A percentile compares a stretch with the other conserved stretches of the same genome.
Conservation (phyloP, 2,329 filamentous ascomycete species). For the Aureobasidium sp. region DNA sequence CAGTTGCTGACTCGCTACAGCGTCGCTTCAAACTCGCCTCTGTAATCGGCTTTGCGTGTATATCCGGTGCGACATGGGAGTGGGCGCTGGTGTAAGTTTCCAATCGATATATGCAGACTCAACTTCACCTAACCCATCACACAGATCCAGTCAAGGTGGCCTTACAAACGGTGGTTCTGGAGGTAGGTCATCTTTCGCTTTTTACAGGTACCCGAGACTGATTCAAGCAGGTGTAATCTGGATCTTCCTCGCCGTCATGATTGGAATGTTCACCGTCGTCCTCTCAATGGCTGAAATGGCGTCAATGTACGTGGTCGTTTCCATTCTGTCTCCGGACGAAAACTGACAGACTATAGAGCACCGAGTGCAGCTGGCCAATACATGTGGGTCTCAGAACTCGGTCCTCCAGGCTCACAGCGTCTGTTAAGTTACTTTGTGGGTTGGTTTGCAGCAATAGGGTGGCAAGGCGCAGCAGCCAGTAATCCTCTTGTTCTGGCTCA, state of each 20-base stretch:
- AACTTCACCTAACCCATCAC: background rate
- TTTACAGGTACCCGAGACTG: background rate
- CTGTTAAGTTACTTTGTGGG: slow-evolving; percentile 47
- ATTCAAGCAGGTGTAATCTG: slow-evolving; percentile 43
- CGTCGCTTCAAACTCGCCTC: slow-evolving; percentile 22
- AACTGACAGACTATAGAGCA: slow-evolving; percentile 26
- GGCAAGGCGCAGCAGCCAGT: slow-evolving; percentile 22
- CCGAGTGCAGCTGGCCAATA: slow-evolving; percentile 52
- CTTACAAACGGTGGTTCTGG: slow-evolving; percentile 17
- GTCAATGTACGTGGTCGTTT: slow-evolving; percentile 30
- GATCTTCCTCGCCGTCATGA: slow-evolving; percentile 41
- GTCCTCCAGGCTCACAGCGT: slow-evolving; percentile 32
- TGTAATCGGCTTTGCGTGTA: slow-evolving; percentile 22
- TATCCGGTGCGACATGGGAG: slow-evolving; percentile 21
- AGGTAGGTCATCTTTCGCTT: slow-evolving; percentile 40
- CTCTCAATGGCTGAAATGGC: slow-evolving; percentile 43
- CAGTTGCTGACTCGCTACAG: slow-evolving; percentile 10
- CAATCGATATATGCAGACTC: too few species aligned
- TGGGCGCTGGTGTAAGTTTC: slow-evolving; percentile 14
- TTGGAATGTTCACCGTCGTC: slow-evolving; percentile 34
- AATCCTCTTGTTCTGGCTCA: slow-evolving; percentile 21
- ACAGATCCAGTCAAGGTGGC: background rate
- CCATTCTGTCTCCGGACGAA: slow-evolving; percentile 20
- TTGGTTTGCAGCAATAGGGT: slow-evolving; percentile 24
- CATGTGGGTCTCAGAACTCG: slow-evolving; percentile 48